A percentile compares a stretch with the other conserved stretches of the same genome.
Evolutionary conservation across 2,329 filamentous ascomycete species (phyloP).

Genomic region (Beauveria medogensis): DNA sequence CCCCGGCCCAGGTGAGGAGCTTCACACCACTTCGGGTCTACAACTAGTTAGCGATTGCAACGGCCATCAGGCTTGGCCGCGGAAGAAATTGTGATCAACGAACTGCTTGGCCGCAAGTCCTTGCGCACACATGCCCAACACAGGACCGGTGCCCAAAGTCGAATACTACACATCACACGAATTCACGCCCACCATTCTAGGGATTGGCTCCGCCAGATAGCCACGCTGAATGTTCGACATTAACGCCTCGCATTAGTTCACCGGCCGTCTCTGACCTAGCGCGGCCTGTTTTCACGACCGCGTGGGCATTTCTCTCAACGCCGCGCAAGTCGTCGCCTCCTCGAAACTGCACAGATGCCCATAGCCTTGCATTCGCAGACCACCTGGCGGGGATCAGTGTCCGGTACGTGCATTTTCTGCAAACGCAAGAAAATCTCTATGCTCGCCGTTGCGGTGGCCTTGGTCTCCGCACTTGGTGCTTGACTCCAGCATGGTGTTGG

Average conservation of each 20-base stretch:
- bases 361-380: neutral
- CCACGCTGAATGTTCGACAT: conserved; percentile 11
- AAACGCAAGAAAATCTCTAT: neutral
- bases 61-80: conserved; percentile 2
- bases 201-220: neutral
- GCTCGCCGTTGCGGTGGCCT: neutral
- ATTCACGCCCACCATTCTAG: neutral
- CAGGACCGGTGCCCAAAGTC: neutral
- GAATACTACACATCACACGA: conserved; percentile 2
- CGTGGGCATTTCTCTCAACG: conserved; percentile 1
- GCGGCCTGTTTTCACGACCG: conserved; percentile 6
- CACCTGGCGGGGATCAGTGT: neutral
- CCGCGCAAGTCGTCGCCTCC: neutral
- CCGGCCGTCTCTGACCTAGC: neutral
- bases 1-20: neutral
- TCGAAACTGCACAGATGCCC: neutral
- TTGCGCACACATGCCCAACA: neutral
- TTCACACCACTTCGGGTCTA: neutral
- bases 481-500: neutral
- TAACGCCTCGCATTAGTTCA: conserved; percentile 9
- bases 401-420: neutral
- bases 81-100: conserved; percentile 8
- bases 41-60: neutral
- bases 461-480: neutral
- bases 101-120: neutral